phyloP scores from a whole-genome alignment of 495 filamentous ascomycete genomes.

The Tuber microsphaerosporum region DNA sequence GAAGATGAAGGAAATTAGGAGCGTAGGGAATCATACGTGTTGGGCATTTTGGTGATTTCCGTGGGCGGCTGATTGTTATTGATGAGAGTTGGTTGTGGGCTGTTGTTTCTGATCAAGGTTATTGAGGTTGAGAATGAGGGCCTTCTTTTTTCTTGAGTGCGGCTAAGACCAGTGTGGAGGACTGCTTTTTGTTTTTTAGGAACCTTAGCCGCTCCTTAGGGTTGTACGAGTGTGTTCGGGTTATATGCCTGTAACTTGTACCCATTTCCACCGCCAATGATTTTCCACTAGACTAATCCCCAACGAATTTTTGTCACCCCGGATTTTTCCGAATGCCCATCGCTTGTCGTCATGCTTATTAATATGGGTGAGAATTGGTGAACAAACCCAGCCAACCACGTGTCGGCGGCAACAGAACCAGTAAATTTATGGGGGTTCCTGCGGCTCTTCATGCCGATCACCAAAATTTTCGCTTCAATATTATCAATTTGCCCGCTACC shows the following conservation, averaged over 20 bases:
- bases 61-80: not conserved
- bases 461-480: not conserved
- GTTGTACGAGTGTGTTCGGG: too few relatives aligned
- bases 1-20: slow-evolving; percentile 16
- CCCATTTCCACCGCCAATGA: too few relatives aligned
- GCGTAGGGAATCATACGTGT: slow-evolving; percentile 23
- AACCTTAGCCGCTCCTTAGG: not conserved
- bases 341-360: too few relatives aligned
- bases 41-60: slow-evolving; percentile 34
- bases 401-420: too few relatives aligned
- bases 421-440: not conserved
- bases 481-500: not conserved
- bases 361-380: not conserved
- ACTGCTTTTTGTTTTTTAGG: not conserved
- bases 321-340: too few relatives aligned
- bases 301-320: too few relatives aligned
- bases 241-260: too few relatives aligned
- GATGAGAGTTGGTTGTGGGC: slow-evolving; percentile 11
- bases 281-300: too few relatives aligned
- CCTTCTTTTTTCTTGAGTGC: not conserved
- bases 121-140: not conserved
- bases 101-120: not conserved
- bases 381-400: not conserved
- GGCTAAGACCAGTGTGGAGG: not conserved
- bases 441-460: not conserved